phyloP scores from a whole-genome alignment of 148 eudicot genomes.

The Rhododendron ovatum region DNA sequence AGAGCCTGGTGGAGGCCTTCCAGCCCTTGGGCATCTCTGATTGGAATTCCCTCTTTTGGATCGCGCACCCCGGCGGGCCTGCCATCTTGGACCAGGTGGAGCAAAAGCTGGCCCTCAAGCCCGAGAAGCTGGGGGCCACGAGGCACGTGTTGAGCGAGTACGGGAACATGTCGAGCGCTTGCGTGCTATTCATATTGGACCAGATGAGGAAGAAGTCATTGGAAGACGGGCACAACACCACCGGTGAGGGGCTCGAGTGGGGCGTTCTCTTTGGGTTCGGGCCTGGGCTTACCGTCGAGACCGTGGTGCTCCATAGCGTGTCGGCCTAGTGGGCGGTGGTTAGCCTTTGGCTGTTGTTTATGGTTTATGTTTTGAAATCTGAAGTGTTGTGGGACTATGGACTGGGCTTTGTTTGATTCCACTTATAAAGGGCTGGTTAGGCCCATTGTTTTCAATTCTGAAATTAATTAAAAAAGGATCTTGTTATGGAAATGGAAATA shows the following conservation, averaged over 20 bases:
- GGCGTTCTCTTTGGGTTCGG: conserved; percentile 27
- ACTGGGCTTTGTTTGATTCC: conserved; percentile 2
- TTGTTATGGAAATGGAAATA: not conserved
- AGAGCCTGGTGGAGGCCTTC: conserved; percentile 19
- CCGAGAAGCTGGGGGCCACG: conserved; percentile 20
- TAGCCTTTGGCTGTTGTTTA: not conserved
- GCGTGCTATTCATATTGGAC: conserved; percentile 19
- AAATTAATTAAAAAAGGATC: not conserved
- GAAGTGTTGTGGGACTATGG: not conserved
- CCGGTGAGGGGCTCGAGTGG: conserved; percentile 3
- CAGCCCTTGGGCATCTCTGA: conserved; percentile 16
- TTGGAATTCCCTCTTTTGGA: conserved; percentile 24
- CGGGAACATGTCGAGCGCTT: conserved; percentile 25
- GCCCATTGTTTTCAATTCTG: not conserved
- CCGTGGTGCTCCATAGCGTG: conserved; percentile 25
- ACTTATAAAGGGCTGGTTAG: not conserved
- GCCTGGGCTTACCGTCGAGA: conserved; percentile 25
- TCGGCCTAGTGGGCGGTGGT: not conserved
- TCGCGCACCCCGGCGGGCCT: conserved; percentile 25
- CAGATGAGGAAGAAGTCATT: conserved; percentile 22
- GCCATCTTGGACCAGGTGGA: conserved; percentile 28
- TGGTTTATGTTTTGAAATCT: not conserved
- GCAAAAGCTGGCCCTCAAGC: conserved; percentile 14
- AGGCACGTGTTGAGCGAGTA: conserved; percentile 23
- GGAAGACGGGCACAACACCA: conserved; percentile 15